phyloP scores from a whole-genome alignment of 306 rosid genomes.

The Vigna radiata region DNA sequence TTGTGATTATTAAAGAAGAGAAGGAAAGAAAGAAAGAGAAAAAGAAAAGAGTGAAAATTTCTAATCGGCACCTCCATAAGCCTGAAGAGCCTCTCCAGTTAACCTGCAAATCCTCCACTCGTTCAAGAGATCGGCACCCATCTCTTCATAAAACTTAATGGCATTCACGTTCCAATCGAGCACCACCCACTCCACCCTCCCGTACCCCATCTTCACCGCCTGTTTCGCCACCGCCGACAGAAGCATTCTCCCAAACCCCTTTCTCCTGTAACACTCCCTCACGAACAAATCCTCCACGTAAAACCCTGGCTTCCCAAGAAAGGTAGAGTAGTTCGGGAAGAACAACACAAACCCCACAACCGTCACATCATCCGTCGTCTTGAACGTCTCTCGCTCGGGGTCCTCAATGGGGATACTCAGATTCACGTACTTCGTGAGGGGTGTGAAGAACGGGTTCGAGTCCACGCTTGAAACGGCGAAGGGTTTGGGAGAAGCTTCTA shows the following conservation, averaged over 20 bases:
- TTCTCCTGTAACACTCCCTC: constrained; percentile 82
- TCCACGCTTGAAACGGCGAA: constrained; percentile 24
- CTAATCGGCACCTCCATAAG: constrained; percentile 52
- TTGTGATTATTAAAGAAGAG: neutral
- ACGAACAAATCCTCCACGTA: constrained; percentile 83
- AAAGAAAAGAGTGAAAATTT: no score
- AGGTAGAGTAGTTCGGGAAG: constrained; percentile 77
- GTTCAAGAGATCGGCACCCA: constrained; percentile 78
- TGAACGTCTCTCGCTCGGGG: constrained; percentile 59
- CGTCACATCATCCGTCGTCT: constrained; percentile 26
- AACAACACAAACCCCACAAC: constrained; percentile 81
- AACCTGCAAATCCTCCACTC: constrained; percentile 92
- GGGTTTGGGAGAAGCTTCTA: constrained; percentile 71
- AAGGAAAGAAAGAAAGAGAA: no score
- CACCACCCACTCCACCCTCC: constrained; percentile 89
- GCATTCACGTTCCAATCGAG: constrained; percentile 88
- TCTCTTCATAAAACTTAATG: constrained; percentile 72
- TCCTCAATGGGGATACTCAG: constrained; percentile 71
- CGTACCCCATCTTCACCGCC: constrained; percentile 90
- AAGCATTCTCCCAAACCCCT: constrained; percentile 72
- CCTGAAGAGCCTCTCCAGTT: constrained; percentile 69
- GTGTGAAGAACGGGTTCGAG: constrained; percentile 48
- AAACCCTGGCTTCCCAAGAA: constrained; percentile 75
- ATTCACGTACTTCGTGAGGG: constrained; percentile 39
- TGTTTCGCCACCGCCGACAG: constrained; percentile 79